phyloP scores from a whole-genome alignment of 306 rosid genomes.

The Glycine latifolia region DNA sequence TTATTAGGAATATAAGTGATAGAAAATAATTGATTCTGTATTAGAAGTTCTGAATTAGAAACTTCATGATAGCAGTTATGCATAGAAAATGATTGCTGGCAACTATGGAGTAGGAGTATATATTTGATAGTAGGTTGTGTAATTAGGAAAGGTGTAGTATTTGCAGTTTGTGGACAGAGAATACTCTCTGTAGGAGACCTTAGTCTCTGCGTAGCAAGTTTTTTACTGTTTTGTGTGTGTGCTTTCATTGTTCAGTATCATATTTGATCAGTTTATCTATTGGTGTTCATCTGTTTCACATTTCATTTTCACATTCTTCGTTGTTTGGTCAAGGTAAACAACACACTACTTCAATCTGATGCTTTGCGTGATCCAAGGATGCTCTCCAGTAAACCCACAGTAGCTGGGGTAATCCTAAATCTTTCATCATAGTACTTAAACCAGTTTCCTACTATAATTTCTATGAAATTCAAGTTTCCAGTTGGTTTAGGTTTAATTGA shows the following conservation, averaged over 20 bases:
- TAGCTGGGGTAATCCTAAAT: constrained; percentile 45
- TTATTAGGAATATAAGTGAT: not conserved
- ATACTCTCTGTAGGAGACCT: not conserved
- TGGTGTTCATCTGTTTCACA: not conserved
- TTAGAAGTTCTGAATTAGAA: not conserved
- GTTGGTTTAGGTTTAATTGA: constrained; percentile 20
- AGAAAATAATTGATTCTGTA: not conserved
- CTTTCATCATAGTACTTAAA: not conserved
- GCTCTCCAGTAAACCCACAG: constrained; percentile 33
- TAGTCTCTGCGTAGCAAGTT: not conserved
- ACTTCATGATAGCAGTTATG: not conserved
- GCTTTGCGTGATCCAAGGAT: constrained; percentile 34
- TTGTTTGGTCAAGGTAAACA: constrained; percentile 40
- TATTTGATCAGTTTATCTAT: constrained; percentile 1
- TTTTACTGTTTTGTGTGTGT: not conserved
- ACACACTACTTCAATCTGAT: constrained; percentile 32
- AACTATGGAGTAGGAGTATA: not conserved
- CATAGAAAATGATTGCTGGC: not conserved
- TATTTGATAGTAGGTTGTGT: not conserved
- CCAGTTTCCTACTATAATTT: not conserved
- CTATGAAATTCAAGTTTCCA: constrained; percentile 24
- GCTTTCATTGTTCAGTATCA: not conserved
- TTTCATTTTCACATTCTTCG: constrained; percentile 39
- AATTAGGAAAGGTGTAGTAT: not conserved
- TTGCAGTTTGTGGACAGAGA: not conserved